phyloP scores from a whole-genome alignment of 2,329 filamentous ascomycete species.

The Trichoderma arundinaceum region DNA sequence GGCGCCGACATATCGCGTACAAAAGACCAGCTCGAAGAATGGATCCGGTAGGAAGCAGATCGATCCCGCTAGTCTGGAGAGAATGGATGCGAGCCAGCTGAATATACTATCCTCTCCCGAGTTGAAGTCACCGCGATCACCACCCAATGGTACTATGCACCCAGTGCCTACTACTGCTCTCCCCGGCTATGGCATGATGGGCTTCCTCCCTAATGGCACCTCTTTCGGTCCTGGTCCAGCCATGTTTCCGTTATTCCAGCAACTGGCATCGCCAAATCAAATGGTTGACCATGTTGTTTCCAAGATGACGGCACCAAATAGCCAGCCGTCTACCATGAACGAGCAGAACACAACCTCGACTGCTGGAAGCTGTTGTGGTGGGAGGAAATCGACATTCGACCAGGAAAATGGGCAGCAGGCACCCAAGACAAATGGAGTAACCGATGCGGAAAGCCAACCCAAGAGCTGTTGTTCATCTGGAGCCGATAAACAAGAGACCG shows the following conservation, averaged over 20 bases:
- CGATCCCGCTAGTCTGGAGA: constrained; percentile 54
- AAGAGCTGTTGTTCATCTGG: constrained; percentile 43
- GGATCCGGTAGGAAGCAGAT: constrained; percentile 54
- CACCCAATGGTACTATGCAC: constrained; percentile 35
- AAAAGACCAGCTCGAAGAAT: constrained; percentile 50
- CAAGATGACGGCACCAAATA: constrained; percentile 35
- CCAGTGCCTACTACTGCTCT: constrained; percentile 35
- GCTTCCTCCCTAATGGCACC: constrained; percentile 39
- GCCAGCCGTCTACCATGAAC: constrained; percentile 33
- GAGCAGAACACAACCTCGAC: constrained; percentile 33
- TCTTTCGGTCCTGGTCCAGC: constrained; percentile 37
- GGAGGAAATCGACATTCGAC: constrained; percentile 28
- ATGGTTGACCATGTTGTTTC: constrained; percentile 34
- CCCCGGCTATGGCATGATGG: constrained; percentile 40
- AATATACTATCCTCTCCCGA: constrained; percentile 52
- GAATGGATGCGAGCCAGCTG: constrained; percentile 59
- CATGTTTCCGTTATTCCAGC: constrained; percentile 45
- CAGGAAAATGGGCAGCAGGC: constrained; percentile 24
- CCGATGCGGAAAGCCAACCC: constrained; percentile 34
- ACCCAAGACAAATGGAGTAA: constrained; percentile 34
- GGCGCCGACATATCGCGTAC: constrained; percentile 50
- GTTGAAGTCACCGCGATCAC: constrained; percentile 37
- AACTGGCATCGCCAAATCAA: constrained; percentile 38
- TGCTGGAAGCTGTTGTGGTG: constrained; percentile 37
- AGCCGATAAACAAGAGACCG: constrained; percentile 35